Evolutionary conservation across 2,329 filamentous ascomycete genomes (phyloP).

Genomic region (Teratosphaeria nubilosa): DNA sequence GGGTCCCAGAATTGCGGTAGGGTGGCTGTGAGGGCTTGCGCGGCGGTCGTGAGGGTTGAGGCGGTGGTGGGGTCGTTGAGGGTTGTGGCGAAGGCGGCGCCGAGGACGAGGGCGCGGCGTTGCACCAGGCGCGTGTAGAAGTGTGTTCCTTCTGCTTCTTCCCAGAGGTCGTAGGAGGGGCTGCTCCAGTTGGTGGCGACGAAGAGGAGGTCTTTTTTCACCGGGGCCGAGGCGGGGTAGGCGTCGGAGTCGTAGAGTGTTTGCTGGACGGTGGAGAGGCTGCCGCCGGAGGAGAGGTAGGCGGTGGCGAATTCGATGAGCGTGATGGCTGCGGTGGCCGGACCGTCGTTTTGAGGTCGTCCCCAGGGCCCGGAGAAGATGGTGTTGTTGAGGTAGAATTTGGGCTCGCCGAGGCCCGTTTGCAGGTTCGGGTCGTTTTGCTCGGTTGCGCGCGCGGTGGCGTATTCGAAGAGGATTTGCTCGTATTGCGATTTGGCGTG

Average conservation of each 20-base stretch:
- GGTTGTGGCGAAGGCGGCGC: constrained; percentile 19
- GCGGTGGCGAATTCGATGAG: constrained; percentile 22
- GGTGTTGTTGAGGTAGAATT: constrained; percentile 25
- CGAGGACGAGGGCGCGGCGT: constrained; percentile 20
- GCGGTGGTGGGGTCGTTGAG: constrained; percentile 20
- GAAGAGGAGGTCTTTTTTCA: constrained; percentile 22
- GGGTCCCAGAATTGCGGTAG: constrained; percentile 24
- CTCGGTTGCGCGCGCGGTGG: constrained; percentile 18
- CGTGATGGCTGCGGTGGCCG: constrained; percentile 22
- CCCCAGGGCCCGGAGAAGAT: constrained; percentile 24
- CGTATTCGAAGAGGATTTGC: constrained; percentile 19
- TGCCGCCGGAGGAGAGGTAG: constrained; percentile 21
- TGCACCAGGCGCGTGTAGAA: constrained; percentile 25
- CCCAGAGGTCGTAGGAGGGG: constrained; percentile 23
- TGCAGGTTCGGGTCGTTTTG: constrained; percentile 23
- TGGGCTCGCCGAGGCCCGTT: constrained; percentile 24
- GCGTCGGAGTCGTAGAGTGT: constrained; percentile 21
- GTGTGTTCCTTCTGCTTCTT: constrained; percentile 21
- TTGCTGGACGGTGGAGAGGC: constrained; percentile 14
- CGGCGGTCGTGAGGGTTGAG: constrained; percentile 17
- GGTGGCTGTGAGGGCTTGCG: constrained; percentile 15
- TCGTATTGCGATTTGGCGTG: constrained; percentile 14
- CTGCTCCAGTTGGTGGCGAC: constrained; percentile 23
- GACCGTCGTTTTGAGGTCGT: constrained; percentile 26
- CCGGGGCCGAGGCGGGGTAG: constrained; percentile 16